These are phyloP conservation scores for Phytophthora colocasiae DNA, from an alignment of 352 stramenopile species.

Conservation along the genomic window DNA sequence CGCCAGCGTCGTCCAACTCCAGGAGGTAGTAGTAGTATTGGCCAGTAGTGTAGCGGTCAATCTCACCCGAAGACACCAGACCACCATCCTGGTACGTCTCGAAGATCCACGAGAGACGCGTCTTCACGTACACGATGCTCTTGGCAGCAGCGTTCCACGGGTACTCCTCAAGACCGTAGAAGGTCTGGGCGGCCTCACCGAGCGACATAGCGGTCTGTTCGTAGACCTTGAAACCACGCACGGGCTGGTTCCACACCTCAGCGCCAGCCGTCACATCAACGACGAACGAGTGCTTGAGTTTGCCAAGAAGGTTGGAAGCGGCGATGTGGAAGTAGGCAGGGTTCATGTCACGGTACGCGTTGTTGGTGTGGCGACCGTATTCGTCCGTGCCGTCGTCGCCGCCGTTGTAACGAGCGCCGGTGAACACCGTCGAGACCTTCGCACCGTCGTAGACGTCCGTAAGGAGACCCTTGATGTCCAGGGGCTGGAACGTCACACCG, in stretches of 20 bases:
- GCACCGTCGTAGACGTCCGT: constrained; percentile 49
- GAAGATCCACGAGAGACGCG: constrained; percentile 51
- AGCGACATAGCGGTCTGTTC: constrained; percentile 41
- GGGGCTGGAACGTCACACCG: constrained; percentile 50
- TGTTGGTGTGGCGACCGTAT: constrained; percentile 53
- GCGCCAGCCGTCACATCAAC: constrained; percentile 40
- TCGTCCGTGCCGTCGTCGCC: constrained; percentile 34
- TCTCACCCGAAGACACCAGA: constrained; percentile 32
- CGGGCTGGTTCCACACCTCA: constrained; percentile 73
- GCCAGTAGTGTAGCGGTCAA: constrained; percentile 32
- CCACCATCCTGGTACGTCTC: constrained; percentile 49
- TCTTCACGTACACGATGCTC: constrained; percentile 55
- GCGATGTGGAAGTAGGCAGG: constrained; percentile 63
- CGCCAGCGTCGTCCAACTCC: constrained; percentile 41
- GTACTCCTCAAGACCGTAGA: constrained; percentile 53
- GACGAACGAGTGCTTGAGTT: constrained; percentile 47
- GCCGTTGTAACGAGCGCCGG: constrained; percentile 45
- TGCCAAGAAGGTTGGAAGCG: constrained; percentile 52
- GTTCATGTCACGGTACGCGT: constrained; percentile 53
- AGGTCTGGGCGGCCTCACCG: constrained; percentile 35
- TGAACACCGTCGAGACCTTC: constrained; percentile 43
- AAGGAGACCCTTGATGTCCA: constrained; percentile 63
- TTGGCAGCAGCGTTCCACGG: constrained; percentile 56
- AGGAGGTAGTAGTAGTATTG: constrained; percentile 52
- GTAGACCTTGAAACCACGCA: constrained; percentile 57